Conservation (phyloP, 2,329 filamentous ascomycete species). For the Reticulascus tulasneorum region DNA sequence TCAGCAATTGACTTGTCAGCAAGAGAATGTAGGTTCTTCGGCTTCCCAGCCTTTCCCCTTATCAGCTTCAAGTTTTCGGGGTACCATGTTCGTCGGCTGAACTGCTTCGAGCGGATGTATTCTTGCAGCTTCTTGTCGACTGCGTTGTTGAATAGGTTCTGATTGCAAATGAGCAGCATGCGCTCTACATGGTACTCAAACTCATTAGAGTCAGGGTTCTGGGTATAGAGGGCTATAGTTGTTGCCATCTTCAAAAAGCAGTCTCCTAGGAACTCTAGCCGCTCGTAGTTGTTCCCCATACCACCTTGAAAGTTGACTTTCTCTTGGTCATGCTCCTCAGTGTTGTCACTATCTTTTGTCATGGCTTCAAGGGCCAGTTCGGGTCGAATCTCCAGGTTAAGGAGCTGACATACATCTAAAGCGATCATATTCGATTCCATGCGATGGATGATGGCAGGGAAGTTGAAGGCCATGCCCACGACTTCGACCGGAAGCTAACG, state of each 20-base stretch:
- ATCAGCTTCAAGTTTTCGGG: constrained; percentile 72
- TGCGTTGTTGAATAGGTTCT: constrained; percentile 79
- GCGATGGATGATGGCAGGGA: constrained; percentile 81
- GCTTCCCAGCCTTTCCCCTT: constrained; percentile 63
- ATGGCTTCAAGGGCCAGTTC: constrained; percentile 79
- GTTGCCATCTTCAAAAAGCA: constrained; percentile 95
- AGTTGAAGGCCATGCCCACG: constrained; percentile 69
- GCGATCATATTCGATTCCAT: constrained; percentile 79
- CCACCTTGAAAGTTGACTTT: constrained; percentile 73
- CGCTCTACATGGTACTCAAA: constrained; percentile 85
- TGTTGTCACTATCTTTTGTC: constrained; percentile 88
- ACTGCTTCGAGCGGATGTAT: constrained; percentile 78
- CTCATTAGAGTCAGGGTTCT: constrained; percentile 74
- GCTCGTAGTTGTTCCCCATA: constrained; percentile 93
- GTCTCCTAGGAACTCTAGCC: constrained; percentile 90
- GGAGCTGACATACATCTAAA: constrained; percentile 64
- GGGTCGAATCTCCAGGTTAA: constrained; percentile 63
- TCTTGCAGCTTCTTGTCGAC: constrained; percentile 61
- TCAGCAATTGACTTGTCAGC: constrained; percentile 90
- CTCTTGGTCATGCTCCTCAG: constrained; percentile 64
- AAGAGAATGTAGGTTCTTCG: constrained; percentile 58
- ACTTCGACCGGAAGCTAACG: constrained; percentile 61
- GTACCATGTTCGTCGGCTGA: constrained; percentile 85
- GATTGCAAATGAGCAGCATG: constrained; percentile 89
- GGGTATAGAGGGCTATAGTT: constrained; percentile 78